Conservation (phyloP, 345 rosid genomes). For the Pistacia integerrima region DNA sequence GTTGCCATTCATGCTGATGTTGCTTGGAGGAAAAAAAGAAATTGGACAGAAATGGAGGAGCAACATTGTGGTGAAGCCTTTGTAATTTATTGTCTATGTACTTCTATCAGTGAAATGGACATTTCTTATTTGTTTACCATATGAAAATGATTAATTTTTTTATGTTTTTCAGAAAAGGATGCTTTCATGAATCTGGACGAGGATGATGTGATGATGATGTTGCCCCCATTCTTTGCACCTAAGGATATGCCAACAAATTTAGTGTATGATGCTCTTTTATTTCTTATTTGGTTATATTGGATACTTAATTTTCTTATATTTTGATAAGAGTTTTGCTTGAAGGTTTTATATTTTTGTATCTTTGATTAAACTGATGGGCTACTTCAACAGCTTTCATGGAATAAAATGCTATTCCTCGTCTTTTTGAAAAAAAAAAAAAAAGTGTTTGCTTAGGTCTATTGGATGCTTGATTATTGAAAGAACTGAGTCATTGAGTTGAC, state of each 20-base stretch:
- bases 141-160: not conserved
- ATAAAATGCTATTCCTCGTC: not conserved
- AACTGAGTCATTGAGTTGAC: conserved; percentile 3
- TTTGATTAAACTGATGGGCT: not conserved
- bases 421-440: not conserved
- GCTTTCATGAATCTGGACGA: conserved; percentile 69
- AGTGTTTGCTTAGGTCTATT: conserved; percentile 8
- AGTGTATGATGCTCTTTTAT: conserved; percentile 54
- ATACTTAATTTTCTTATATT: not conserved
- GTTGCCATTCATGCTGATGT: conserved; percentile 77
- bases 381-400: not conserved
- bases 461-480: conserved; percentile 17
- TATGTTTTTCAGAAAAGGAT: conserved; percentile 41
- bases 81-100: not conserved
- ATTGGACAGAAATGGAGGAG: conserved; percentile 54
- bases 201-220: conserved; percentile 79
- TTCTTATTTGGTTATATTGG: conserved; percentile 12
- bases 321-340: not conserved
- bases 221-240: conserved; percentile 79
- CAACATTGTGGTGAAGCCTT: conserved; percentile 48
- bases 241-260: conserved; percentile 78
- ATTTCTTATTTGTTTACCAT: not conserved
- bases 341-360: not conserved
- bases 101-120: not conserved
- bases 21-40: conserved; percentile 70